A percentile compares a stretch with the other conserved stretches of the same genome.
phyloP scores from a whole-genome alignment of 768 basidiomycete genomes.

The Mycena albidolilacea region DNA sequence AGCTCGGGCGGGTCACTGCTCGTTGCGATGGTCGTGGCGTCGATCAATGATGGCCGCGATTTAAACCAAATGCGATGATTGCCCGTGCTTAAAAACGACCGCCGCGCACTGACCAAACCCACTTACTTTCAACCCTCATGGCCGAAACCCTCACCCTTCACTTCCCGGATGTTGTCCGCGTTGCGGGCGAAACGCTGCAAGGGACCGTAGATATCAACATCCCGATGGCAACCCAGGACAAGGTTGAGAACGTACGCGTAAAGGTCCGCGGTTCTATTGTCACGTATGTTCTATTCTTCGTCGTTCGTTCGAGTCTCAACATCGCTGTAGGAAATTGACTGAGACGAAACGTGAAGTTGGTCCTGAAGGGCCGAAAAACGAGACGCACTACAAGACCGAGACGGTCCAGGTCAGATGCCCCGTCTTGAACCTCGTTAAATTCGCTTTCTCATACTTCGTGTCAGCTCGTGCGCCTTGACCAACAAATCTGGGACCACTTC shows the following conservation, averaged over 20 bases:
- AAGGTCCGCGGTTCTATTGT: conserved; percentile 38
- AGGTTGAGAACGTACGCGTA: conserved; percentile 36
- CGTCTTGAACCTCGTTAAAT: neutral
- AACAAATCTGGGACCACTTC: conserved; percentile 37
- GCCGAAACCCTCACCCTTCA: conserved; percentile 32
- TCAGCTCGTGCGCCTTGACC: conserved; percentile 31
- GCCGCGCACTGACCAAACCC: neutral
- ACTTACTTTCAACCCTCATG: conserved; percentile 16
- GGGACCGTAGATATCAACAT: conserved; percentile 37
- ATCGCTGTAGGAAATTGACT: conserved; percentile 24
- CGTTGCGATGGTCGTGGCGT: no score
- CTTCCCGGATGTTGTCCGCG: conserved; percentile 27
- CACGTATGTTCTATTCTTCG: conserved; percentile 27
- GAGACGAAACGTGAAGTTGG: conserved; percentile 22
- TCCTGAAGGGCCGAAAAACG: conserved; percentile 8
- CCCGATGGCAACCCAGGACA: conserved; percentile 23
- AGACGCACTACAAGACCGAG: conserved; percentile 30
- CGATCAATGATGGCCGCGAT: neutral
- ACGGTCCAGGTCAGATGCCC: conserved; percentile 17
- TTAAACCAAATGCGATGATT: neutral
- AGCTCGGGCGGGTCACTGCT: no score
- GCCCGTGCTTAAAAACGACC: neutral
- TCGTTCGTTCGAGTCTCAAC: neutral
- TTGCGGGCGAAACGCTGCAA: conserved; percentile 37
- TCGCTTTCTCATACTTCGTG: neutral